These are phyloP conservation scores for Quercus rubra DNA, from an alignment of 306 rosid species.

Conservation along the genomic window DNA sequence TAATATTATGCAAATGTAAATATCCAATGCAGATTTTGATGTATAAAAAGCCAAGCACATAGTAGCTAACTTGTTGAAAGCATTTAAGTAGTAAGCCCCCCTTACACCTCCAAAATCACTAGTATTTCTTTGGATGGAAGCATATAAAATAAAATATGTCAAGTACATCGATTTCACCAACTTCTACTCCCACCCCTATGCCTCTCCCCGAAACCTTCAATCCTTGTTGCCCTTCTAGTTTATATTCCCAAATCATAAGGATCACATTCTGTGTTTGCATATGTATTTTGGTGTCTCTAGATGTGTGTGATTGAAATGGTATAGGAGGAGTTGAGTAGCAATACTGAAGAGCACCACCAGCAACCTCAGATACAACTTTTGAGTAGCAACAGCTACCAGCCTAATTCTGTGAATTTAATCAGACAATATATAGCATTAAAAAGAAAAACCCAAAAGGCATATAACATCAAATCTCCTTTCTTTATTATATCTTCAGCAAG, in stretches of 20 bases:
- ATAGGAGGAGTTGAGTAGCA: conserved; percentile 15
- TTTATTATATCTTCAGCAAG: too few relatives aligned
- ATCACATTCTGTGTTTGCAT: not conserved
- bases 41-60: not conserved
- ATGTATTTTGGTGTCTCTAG: too few relatives aligned
- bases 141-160: not conserved
- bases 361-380: conserved; percentile 87
- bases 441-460: not conserved
- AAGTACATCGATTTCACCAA: not conserved
- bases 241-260: not conserved
- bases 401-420: conserved; percentile 54
- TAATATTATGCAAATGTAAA: too few relatives aligned
- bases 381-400: conserved; percentile 82
- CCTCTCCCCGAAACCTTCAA: not conserved
- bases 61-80: not conserved
- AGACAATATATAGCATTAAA: not conserved
- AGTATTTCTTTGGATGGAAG: too few relatives aligned
- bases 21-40: not conserved
- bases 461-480: not conserved
- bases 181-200: not conserved
- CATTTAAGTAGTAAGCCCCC: not conserved
- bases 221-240: not conserved
- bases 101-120: not conserved
- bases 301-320: not conserved
- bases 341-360: conserved; percentile 71